phyloP scores from a whole-genome alignment of 2,329 filamentous ascomycete genomes.

The Acarospora socialis region DNA sequence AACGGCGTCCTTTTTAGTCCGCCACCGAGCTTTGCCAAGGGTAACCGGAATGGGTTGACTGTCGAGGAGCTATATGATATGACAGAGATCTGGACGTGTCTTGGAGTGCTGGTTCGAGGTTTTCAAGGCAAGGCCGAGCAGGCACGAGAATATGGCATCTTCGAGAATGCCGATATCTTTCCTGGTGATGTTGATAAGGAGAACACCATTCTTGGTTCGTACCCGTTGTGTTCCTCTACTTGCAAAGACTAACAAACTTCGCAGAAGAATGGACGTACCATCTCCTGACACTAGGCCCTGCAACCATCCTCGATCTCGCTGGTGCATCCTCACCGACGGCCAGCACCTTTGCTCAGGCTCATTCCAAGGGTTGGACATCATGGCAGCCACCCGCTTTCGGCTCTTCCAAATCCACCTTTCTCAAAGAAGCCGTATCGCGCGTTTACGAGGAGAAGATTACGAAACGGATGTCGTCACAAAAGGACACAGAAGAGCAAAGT shows the following conservation, averaged over 20 bases:
- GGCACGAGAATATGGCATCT: constrained; percentile 42
- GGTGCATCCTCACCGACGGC: constrained; percentile 24
- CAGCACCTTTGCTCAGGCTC: constrained; percentile 38
- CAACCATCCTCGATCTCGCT: constrained; percentile 38
- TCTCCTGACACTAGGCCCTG: constrained; percentile 44
- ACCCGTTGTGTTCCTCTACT: constrained; percentile 4
- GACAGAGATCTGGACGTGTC: constrained; percentile 49
- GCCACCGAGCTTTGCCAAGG: constrained; percentile 42
- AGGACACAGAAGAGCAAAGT: too few relatives aligned
- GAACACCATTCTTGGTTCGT: constrained; percentile 38
- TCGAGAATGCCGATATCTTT: constrained; percentile 32
- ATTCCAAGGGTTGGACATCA: constrained; percentile 39
- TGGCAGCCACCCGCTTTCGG: constrained; percentile 38
- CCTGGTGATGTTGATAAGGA: constrained; percentile 37
- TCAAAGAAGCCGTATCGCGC: constrained; percentile 45
- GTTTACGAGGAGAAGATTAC: constrained; percentile 40
- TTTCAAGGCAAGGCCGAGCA: constrained; percentile 40
- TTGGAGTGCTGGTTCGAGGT: constrained; percentile 40
- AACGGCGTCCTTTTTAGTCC: constrained; percentile 41
- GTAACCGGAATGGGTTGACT: constrained; percentile 40
- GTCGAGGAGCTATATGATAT: constrained; percentile 47
- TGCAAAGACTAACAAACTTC: constrained; percentile 11
- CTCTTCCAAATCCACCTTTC: constrained; percentile 39
- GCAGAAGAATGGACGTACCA: constrained; percentile 48
- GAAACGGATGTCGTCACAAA: constrained; percentile 18